Evolutionary conservation across 345 rosid genomes (phyloP).

Genomic region (Turnera subulata): DNA sequence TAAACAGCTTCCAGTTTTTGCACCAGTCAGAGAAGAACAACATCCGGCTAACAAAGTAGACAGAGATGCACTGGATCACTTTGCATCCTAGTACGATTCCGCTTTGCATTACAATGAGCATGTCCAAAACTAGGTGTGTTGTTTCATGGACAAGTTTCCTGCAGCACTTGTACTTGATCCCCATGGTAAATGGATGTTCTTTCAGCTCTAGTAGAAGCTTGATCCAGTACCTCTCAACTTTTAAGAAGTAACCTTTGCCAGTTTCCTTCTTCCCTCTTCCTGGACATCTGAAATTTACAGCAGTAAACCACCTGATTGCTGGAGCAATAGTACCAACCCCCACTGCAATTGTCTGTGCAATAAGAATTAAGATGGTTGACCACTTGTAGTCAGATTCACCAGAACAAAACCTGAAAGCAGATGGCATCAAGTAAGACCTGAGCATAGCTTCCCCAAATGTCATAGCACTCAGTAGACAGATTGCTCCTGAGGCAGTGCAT

Average conservation of each 20-base stretch:
- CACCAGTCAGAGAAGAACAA: slow-evolving; percentile 24
- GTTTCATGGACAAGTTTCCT: slow-evolving; percentile 41
- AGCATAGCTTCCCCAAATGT: slow-evolving; percentile 63
- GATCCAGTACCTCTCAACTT: slow-evolving; percentile 68
- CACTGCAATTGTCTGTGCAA: slow-evolving; percentile 57
- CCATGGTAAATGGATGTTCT: slow-evolving; percentile 45
- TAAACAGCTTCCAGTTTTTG: slow-evolving; percentile 21
- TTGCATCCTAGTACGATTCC: slow-evolving; percentile 69
- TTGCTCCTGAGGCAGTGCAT: slow-evolving; percentile 73
- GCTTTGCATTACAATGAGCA: slow-evolving; percentile 48
- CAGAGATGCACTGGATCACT: slow-evolving; percentile 45
- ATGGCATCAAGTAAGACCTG: slow-evolving; percentile 50
- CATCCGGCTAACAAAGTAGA: slow-evolving; percentile 39
- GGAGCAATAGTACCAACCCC: slow-evolving; percentile 68
- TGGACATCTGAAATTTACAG: slow-evolving; percentile 71
- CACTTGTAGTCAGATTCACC: slow-evolving; percentile 84
- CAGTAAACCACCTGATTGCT: slow-evolving; percentile 64
- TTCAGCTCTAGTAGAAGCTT: slow-evolving; percentile 57
- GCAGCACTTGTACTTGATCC: slow-evolving; percentile 31
- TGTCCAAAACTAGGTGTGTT: slow-evolving; percentile 34
- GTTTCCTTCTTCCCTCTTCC: slow-evolving; percentile 28
- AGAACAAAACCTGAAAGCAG: slow-evolving; percentile 49
- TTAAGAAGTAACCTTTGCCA: slow-evolving; percentile 26
- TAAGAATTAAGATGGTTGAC: slow-evolving; percentile 52
- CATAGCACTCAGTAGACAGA: slow-evolving; percentile 56